A percentile compares a stretch with the other conserved stretches of the same genome.
phyloP scores from a whole-genome alignment of 169 alveolate genomes.

The Plasmodium sp. region DNA sequence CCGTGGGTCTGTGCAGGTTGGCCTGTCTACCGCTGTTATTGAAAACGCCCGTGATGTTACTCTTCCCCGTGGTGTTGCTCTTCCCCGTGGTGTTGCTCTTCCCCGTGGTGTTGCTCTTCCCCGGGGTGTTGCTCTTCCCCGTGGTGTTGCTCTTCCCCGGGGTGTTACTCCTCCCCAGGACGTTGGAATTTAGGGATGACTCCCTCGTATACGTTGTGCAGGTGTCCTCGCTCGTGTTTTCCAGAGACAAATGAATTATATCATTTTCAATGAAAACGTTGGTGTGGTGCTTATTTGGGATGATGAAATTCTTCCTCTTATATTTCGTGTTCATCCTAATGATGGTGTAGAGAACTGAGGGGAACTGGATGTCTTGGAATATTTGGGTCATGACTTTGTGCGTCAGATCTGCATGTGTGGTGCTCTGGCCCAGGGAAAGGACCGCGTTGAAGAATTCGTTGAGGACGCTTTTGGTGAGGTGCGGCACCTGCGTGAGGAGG shows the following conservation, averaged over 20 bases:
- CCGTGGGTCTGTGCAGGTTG: neutral
- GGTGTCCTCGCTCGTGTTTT: slow-evolving; percentile 72
- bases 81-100: neutral
- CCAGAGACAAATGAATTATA: slow-evolving; percentile 59
- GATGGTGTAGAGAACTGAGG: slow-evolving; percentile 58
- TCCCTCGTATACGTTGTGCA: slow-evolving; percentile 71
- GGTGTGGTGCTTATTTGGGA: slow-evolving; percentile 29
- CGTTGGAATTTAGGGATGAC: slow-evolving; percentile 55
- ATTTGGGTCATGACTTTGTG: slow-evolving; percentile 23
- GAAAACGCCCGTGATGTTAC: neutral
- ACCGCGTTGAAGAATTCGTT: slow-evolving; percentile 32
- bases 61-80: neutral
- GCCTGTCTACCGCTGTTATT: neutral
- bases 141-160: too few relatives aligned
- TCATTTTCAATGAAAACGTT: slow-evolving; percentile 62
- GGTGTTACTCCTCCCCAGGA: neutral
- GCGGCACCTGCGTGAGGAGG: slow-evolving; percentile 57
- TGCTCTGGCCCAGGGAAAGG: slow-evolving; percentile 3
- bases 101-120: too few relatives aligned
- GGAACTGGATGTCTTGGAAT: slow-evolving; percentile 40
- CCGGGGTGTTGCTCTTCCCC: neutral
- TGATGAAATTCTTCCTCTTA: slow-evolving; percentile 37
- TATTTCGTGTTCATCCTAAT: slow-evolving; percentile 23
- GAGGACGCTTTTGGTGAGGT: slow-evolving; percentile 41
- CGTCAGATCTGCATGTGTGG: slow-evolving; percentile 37